Evolutionary conservation across 108 stramenopile species (phyloP).

Genomic region (Epipyxis sp.): DNA sequence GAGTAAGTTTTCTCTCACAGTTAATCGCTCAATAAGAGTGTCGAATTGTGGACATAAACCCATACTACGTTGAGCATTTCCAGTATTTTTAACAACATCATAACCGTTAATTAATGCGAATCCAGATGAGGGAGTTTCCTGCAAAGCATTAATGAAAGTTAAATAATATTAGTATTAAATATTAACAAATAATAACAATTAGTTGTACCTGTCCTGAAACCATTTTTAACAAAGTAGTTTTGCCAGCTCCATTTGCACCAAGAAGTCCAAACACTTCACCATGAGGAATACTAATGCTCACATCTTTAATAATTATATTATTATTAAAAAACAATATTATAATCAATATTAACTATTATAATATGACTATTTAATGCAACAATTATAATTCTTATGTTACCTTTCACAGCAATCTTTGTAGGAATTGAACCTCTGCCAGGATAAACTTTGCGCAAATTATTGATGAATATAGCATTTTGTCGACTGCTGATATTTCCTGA

Average conservation of each 20-base stretch:
- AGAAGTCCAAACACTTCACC: constrained; percentile 8
- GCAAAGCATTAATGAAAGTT: no score
- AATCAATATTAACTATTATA: no score
- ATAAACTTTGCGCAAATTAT: constrained; percentile 17
- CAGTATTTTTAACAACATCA: constrained; percentile 8
- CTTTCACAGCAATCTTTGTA: constrained; percentile 18
- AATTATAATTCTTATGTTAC: no score
- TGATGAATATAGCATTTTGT: constrained; percentile 22
- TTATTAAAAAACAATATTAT: no score
- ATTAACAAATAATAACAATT: no score
- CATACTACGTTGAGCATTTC: constrained; percentile 20
- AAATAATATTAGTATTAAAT: no score
- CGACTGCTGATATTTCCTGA: background rate
- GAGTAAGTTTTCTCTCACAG: constrained; percentile 28
- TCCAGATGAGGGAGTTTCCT: constrained; percentile 12
- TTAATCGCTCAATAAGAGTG: constrained; percentile 19
- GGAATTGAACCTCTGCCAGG: constrained; percentile 10
- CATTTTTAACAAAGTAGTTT: constrained; percentile 36
- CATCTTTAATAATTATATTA: no score
- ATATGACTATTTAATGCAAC: no score
- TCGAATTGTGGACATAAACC: constrained; percentile 32
- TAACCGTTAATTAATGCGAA: constrained; percentile 22
- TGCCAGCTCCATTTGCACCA: constrained; percentile 26
- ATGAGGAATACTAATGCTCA: constrained; percentile 3
- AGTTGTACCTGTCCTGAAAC: constrained; percentile 27